These are phyloP conservation scores for Talaromyces adpressus DNA, from an alignment of 495 filamentous ascomycete genomes.

Conservation along the genomic window DNA sequence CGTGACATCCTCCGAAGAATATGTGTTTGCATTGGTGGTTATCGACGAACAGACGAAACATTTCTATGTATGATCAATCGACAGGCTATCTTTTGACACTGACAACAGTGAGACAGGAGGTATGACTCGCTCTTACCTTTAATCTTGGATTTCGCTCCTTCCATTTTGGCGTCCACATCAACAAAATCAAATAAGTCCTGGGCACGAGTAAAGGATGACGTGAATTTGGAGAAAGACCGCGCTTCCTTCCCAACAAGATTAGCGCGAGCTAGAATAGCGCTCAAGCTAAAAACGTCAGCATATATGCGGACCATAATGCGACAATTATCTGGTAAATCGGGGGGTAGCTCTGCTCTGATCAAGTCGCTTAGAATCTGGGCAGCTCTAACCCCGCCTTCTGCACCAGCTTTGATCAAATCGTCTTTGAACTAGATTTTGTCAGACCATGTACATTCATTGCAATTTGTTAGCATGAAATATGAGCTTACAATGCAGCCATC, in stretches of 20 bases:
- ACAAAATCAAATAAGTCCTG: constrained; percentile 55
- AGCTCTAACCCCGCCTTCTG: constrained; percentile 50
- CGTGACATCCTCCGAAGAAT: constrained; percentile 57
- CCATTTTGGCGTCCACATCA: constrained; percentile 54
- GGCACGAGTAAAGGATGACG: constrained; percentile 52
- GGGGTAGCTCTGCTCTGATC: constrained; percentile 40
- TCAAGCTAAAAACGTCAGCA: constrained; percentile 49
- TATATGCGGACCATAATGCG: constrained; percentile 57
- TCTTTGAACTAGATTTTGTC: constrained; percentile 41
- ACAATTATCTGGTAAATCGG: constrained; percentile 38
- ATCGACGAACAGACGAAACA: constrained; percentile 50
- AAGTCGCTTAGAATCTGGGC: constrained; percentile 46
- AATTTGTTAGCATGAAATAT: too few species aligned
- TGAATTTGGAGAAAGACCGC: constrained; percentile 45
- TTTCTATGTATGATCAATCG: constrained; percentile 27
- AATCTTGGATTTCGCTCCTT: constrained; percentile 55
- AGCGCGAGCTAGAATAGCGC: constrained; percentile 40
- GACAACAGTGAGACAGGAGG: neutral
- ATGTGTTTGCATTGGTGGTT: constrained; percentile 62
- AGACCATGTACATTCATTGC: neutral
- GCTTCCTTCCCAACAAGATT: constrained; percentile 43
- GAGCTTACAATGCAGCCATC: constrained; percentile 46
- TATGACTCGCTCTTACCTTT: constrained; percentile 31
- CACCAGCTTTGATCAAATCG: constrained; percentile 39
- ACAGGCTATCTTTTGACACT: neutral